Conservation (phyloP, 2,329 filamentous ascomycete genomes). For the Cucurbitaria berberidis region DNA sequence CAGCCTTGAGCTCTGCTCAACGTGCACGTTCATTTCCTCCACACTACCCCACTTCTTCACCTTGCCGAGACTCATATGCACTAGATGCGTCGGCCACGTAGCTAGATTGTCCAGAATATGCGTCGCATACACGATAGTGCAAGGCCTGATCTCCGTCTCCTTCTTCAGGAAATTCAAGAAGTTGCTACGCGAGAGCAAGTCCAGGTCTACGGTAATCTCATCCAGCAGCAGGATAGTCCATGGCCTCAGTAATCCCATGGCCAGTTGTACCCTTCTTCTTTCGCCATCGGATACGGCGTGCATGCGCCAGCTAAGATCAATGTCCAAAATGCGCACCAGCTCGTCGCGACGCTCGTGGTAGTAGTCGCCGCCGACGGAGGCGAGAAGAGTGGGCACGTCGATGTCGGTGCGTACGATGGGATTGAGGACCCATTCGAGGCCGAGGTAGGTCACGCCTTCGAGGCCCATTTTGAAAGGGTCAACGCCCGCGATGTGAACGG, state of each 20-base stretch:
- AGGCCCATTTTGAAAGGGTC: slow-evolving; percentile 92
- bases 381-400: slow-evolving; percentile 82
- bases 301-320: slow-evolving; percentile 93
- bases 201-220: slow-evolving; percentile 96
- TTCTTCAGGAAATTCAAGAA: slow-evolving; percentile 85
- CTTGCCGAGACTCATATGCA: slow-evolving; percentile 90
- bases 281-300: slow-evolving; percentile 95
- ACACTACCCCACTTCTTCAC: slow-evolving; percentile 86
- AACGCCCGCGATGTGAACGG: slow-evolving; percentile 78
- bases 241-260: slow-evolving; percentile 91
- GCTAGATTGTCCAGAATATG: slow-evolving; percentile 96
- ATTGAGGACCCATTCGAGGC: slow-evolving; percentile 97
- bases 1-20: slow-evolving; percentile 43
- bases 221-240: slow-evolving; percentile 92
- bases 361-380: slow-evolving; percentile 82
- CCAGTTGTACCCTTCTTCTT: slow-evolving; percentile 86
- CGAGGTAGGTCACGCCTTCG: slow-evolving; percentile 95
- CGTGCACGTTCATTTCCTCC: slow-evolving; percentile 63
- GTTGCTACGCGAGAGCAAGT: slow-evolving; percentile 81
- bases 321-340: slow-evolving; percentile 85
- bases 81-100: slow-evolving; percentile 92
- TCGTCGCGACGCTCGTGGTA: slow-evolving; percentile 85
- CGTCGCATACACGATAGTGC: slow-evolving; percentile 96
- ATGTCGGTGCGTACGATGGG: slow-evolving; percentile 96
- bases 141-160: slow-evolving; percentile 81